Conservation (phyloP, 2,329 filamentous ascomycete species). For the Nannizzia gypsea region DNA sequence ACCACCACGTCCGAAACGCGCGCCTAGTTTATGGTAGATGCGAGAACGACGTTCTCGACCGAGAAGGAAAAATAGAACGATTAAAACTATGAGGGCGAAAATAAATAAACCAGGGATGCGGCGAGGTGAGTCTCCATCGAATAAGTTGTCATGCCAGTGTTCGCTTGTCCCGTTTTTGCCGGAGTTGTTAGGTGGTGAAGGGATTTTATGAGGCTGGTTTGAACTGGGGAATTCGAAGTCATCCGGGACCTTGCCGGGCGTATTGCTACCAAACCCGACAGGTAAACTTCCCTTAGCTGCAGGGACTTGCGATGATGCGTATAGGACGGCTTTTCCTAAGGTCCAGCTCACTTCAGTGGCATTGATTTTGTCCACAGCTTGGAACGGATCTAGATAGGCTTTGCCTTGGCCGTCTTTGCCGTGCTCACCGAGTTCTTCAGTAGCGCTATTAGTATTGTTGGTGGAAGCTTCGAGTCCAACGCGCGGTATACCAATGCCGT, state of each 20-base stretch:
- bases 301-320: slow-evolving; percentile 79
- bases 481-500: slow-evolving; percentile 86
- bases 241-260: slow-evolving; percentile 47
- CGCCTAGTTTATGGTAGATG: slow-evolving; percentile 44
- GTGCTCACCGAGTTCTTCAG: slow-evolving; percentile 55
- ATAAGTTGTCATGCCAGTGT: slow-evolving; percentile 51
- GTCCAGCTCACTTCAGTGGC: slow-evolving; percentile 95
- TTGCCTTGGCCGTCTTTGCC: slow-evolving; percentile 49
- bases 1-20: slow-evolving; percentile 26
- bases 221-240: slow-evolving; percentile 61
- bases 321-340: slow-evolving; percentile 88
- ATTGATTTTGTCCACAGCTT: slow-evolving; percentile 84
- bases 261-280: slow-evolving; percentile 87
- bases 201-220: slow-evolving; percentile 38
- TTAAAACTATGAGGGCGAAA: slow-evolving; percentile 60
- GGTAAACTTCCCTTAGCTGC: slow-evolving; percentile 52
- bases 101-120: slow-evolving; percentile 63
- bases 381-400: slow-evolving; percentile 73
- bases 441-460: slow-evolving; percentile 52
- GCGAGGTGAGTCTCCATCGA: slow-evolving; percentile 54
- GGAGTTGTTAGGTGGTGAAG: slow-evolving; percentile 21
- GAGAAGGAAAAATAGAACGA: slow-evolving; percentile 61
- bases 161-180: slow-evolving; percentile 29
- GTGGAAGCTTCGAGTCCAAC: slow-evolving; percentile 59
- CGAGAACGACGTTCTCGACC: slow-evolving; percentile 63